These are phyloP conservation scores for Adansonia rubrostipa DNA, from an alignment of 441 rosid genomes.

Conservation along the genomic window DNA sequence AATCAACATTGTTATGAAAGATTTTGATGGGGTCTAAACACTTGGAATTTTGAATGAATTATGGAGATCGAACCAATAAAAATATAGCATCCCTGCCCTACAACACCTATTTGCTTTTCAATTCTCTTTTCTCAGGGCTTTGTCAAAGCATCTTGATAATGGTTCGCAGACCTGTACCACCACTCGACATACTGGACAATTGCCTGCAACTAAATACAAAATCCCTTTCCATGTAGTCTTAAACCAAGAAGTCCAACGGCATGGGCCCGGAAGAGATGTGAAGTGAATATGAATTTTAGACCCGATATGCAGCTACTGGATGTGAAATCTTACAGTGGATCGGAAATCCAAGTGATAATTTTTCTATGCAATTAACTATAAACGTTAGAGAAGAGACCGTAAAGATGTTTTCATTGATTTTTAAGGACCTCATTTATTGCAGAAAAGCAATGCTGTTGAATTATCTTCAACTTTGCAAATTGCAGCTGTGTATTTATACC, in stretches of 20 bases:
- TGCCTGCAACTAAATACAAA: slow-evolving; percentile 3
- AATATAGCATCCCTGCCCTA: neutral
- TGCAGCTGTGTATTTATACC: slow-evolving; percentile 5
- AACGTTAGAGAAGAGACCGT: slow-evolving; percentile 18
- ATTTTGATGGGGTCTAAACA: neutral
- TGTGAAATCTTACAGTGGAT: slow-evolving; percentile 13
- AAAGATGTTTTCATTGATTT: slow-evolving; percentile 15
- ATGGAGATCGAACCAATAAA: neutral
- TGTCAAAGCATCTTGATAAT: neutral
- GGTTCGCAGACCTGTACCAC: neutral
- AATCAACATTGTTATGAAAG: neutral
- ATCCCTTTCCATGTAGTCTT: neutral
- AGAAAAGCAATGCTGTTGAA: neutral
- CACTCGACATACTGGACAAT: neutral
- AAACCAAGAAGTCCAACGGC: neutral
- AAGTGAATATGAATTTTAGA: slow-evolving; percentile 24
- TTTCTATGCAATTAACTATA: slow-evolving; percentile 34
- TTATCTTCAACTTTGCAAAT: neutral
- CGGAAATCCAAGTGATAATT: slow-evolving; percentile 21
- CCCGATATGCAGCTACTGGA: slow-evolving; percentile 6
- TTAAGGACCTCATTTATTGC: slow-evolving; percentile 11
- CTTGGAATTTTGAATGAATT: slow-evolving; percentile 3
- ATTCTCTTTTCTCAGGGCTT: neutral
- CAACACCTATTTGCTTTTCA: neutral
- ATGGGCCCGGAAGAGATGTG: slow-evolving; percentile 21